Evolutionary conservation across 129 eudicot genomes (phyloP), one percentile per base, ranked within the genome.

Genomic region (Glebionis coronaria): DNA sequence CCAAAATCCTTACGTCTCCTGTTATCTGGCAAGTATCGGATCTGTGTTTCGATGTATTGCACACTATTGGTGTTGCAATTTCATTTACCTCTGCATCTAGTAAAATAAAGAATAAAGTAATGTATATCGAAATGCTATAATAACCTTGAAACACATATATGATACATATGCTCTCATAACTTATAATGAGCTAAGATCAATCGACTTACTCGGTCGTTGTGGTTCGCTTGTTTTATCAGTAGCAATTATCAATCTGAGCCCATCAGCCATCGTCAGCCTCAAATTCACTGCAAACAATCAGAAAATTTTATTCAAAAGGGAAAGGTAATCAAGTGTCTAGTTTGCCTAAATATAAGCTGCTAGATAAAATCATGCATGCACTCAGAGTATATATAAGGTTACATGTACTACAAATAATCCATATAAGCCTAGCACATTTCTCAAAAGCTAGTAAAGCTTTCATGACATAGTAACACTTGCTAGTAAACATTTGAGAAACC

Each of bases 1-100:
- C 88, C 13, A 71, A 82, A 27, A 90, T 73, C 78, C 91, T 90
- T 42, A 84, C 44, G 23, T 90, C 91, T 7, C 97, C 97, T 12
- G 29, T 60, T 52, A 86, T 64, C 49, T 86, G 76, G 52, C 85
- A 86, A 5, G 78, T 61, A 63, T 90, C 85, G 55, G 87, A 79
- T 60, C 81, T 69, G 56, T 64, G 56, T 15, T 75, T 68, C 18
- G 79, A 58, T 29, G 56, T 51, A 18, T 81, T 61, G 63, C 88
- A 80, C 42, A 35, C 8, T 0, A 70, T 72, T 61, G 71, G 70
- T 20, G 63, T 67, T 14, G 65, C 7, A 35, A 35, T 38, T 67
- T 61, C 46, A 40, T 76, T 27, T 3, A 23, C 42, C 20, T 55
- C 67, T 14, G 15, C 10, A 59, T 67, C 81, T 82, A 71, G 12